phyloP scores from a whole-genome alignment of 148 eudicot genomes.

The Rhododendron kiyosumense region DNA sequence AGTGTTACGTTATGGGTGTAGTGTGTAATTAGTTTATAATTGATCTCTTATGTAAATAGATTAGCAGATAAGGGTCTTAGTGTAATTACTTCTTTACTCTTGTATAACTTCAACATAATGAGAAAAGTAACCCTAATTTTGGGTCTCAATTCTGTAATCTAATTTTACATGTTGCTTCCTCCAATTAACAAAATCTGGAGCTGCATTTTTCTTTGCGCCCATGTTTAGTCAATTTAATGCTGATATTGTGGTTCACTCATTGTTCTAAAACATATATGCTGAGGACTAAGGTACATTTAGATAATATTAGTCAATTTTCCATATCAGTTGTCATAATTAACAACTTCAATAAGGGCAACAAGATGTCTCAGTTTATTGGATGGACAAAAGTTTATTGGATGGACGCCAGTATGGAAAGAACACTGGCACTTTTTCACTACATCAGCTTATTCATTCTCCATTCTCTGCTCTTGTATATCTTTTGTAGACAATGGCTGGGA shows the following conservation, averaged over 20 bases:
- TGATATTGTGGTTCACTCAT: neutral
- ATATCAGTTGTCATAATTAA: neutral
- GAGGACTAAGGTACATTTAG: neutral
- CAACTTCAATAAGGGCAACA: neutral
- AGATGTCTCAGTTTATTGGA: neutral
- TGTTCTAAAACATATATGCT: neutral
- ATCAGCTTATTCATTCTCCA: neutral
- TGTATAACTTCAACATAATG: too few species aligned
- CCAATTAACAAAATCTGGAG: neutral
- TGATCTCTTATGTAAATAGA: too few species aligned
- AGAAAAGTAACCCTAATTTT: too few species aligned
- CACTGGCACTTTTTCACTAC: neutral
- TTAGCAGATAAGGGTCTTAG: too few species aligned
- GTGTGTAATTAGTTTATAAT: too few species aligned
- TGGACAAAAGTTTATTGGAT: too few species aligned
- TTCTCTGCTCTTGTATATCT: neutral
- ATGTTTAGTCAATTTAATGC: neutral
- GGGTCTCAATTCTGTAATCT: too few species aligned
- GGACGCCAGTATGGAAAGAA: neutral
- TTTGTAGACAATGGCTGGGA: constrained; percentile 36
- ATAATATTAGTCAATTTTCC: neutral
- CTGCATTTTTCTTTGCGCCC: neutral
- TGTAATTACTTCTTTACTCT: too few species aligned
- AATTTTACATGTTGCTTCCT: neutral
- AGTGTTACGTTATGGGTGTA: too few species aligned